A percentile compares a stretch with the other conserved stretches of the same genome.
Conservation (phyloP, 2,329 filamentous ascomycete genomes). For the Byssothecium circinans region DNA sequence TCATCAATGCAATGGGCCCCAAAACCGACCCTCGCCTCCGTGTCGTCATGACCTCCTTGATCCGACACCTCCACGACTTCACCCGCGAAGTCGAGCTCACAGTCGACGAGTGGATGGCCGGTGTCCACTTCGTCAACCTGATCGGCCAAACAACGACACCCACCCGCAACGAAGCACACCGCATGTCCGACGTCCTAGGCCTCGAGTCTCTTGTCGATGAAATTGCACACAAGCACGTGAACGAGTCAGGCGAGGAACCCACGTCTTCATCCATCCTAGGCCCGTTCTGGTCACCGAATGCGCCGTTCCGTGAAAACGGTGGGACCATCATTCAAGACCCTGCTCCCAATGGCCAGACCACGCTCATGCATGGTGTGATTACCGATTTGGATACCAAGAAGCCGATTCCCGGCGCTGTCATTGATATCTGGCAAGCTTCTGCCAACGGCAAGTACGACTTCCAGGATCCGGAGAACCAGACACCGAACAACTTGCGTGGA, state of each 20-base stretch:
- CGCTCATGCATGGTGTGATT: conserved; percentile 70
- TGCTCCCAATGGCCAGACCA: conserved; percentile 59
- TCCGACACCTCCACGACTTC: conserved; percentile 77
- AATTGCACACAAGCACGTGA: conserved; percentile 65
- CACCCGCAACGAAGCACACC: conserved; percentile 73
- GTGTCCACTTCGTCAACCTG: conserved; percentile 74
- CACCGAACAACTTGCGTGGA: conserved; percentile 73
- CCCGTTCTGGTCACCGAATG: conserved; percentile 76
- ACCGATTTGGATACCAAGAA: conserved; percentile 65
- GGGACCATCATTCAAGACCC: conserved; percentile 66
- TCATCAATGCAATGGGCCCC: conserved; percentile 73
- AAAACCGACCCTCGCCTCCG: conserved; percentile 67
- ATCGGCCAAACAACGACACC: conserved; percentile 69
- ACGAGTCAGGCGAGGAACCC: conserved; percentile 62
- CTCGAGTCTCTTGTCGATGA: conserved; percentile 71
- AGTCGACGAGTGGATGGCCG: conserved; percentile 74
- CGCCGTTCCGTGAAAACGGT: conserved; percentile 70
- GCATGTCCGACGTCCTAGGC: conserved; percentile 72
- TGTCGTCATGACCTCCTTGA: conserved; percentile 64
- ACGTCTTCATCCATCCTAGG: conserved; percentile 78
- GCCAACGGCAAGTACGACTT: conserved; percentile 77
- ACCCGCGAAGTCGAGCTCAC: conserved; percentile 76
- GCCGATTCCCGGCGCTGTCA: conserved; percentile 67
- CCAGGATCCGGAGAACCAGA: conserved; percentile 72
- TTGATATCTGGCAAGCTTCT: conserved; percentile 79